Conservation (phyloP, 345 rosid species). For the Kernera saxatilis region DNA sequence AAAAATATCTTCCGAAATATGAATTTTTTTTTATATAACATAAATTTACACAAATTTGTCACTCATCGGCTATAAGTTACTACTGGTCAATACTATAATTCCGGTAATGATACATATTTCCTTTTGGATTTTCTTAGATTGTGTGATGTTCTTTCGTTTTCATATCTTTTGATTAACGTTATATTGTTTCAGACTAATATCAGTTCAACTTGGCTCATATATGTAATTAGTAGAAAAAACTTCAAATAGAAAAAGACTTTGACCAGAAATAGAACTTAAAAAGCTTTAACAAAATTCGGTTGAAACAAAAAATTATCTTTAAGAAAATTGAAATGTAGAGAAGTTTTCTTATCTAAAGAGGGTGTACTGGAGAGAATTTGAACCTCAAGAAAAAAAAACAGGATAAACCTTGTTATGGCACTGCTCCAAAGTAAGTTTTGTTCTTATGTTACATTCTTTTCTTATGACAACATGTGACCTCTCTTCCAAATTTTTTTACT, state of each 20-base stretch:
- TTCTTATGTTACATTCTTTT: slow-evolving; percentile 29
- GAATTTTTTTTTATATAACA: too few species aligned
- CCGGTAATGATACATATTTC: neutral
- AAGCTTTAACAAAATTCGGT: neutral
- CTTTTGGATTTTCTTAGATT: neutral
- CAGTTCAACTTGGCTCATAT: neutral
- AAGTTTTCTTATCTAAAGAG: slow-evolving; percentile 18
- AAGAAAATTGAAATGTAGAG: slow-evolving; percentile 8
- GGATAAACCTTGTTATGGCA: slow-evolving; percentile 30
- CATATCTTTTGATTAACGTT: neutral
- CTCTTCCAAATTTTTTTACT: neutral
- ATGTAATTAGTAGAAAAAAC: neutral
- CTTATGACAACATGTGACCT: slow-evolving; percentile 31
- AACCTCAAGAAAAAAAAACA: slow-evolving; percentile 23
- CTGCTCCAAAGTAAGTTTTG: slow-evolving; percentile 32
- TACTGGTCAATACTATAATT: neutral
- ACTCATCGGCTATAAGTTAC: neutral
- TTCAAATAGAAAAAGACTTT: neutral
- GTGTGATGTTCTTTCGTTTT: neutral
- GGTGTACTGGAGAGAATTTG: slow-evolving; percentile 18
- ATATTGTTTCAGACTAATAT: neutral
- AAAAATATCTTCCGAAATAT: neutral
- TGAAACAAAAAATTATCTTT: neutral
- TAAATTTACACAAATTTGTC: neutral
- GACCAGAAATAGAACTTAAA: neutral